These are phyloP conservation scores for Punica granatum DNA, from an alignment of 345 rosid genomes.

Conservation along the genomic window DNA sequence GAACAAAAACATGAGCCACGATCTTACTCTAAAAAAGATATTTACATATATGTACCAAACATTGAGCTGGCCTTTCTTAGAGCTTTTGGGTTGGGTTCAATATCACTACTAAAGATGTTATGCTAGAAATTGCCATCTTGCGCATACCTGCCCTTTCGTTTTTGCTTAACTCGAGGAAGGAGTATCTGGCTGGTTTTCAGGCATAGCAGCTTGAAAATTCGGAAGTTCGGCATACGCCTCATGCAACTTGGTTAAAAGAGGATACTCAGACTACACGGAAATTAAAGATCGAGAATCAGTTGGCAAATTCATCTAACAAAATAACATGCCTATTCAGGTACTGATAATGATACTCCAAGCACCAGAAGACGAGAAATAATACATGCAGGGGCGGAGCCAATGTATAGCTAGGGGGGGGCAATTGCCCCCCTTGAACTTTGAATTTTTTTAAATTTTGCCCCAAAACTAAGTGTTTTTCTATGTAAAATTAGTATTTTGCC, in stretches of 20 bases:
- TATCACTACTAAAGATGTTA: not conserved
- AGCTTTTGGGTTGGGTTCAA: too few relatives aligned
- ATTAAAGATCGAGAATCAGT: not conserved
- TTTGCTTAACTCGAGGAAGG: constrained; percentile 11
- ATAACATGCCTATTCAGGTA: not conserved
- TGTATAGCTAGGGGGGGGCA: too few relatives aligned
- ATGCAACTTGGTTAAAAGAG: constrained; percentile 46
- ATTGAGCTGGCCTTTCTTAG: not conserved
- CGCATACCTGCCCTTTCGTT: not conserved
- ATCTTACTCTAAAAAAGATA: too few relatives aligned
- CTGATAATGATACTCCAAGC: too few relatives aligned
- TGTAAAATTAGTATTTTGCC: too few relatives aligned
- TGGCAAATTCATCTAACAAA: not conserved
- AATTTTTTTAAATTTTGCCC: too few relatives aligned
- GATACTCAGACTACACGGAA: constrained; percentile 44
- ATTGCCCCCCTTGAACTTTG: too few relatives aligned
- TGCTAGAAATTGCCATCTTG: not conserved
- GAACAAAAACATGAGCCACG: too few relatives aligned
- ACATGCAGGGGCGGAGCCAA: too few relatives aligned
- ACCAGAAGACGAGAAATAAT: too few relatives aligned
- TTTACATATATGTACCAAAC: not conserved
- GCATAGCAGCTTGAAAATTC: constrained; percentile 33
- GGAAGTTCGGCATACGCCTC: constrained; percentile 46
- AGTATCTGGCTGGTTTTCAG: constrained; percentile 38
- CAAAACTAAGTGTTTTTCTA: too few relatives aligned